Evolutionary conservation across 2,329 filamentous ascomycete species (phyloP).

Genomic region (Aaosphaeria pasadenensis): DNA sequence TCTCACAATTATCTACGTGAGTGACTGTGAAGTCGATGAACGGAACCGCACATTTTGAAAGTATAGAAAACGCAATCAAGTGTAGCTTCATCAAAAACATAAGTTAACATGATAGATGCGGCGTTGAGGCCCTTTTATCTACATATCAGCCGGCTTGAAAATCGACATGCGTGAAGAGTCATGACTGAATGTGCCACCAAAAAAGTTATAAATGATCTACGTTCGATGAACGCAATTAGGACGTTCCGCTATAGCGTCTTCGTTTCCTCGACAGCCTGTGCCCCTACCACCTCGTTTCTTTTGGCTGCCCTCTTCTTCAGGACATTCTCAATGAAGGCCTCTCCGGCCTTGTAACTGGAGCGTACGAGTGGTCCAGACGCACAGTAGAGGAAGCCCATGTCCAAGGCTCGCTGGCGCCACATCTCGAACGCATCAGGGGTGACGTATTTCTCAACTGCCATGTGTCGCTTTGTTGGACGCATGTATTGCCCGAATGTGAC

Average conservation of each 20-base stretch:
- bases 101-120: no score
- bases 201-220: no score
- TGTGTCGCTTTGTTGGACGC: constrained; percentile 96
- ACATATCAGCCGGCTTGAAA: no score
- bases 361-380: constrained; percentile 89
- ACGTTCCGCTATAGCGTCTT: neutral
- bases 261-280: constrained; percentile 5
- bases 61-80: no score
- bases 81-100: no score
- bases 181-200: no score
- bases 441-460: constrained; percentile 94
- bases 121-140: no score
- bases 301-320: constrained; percentile 69
- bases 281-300: constrained; percentile 14
- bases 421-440: constrained; percentile 87
- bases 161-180: no score
- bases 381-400: constrained; percentile 96
- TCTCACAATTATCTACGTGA: no score
- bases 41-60: no score
- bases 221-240: no score
- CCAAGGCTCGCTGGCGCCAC: constrained; percentile 85
- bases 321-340: constrained; percentile 98
- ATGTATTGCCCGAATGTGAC: constrained; percentile 99
- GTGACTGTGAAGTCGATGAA: no score
- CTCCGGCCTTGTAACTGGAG: constrained; percentile 95